A percentile compares a stretch with the other conserved stretches of the same genome.
These are phyloP conservation scores for Yamadazyma insecticola DNA, from an alignment of 805 yeast genomes.

Conservation along the genomic window DNA sequence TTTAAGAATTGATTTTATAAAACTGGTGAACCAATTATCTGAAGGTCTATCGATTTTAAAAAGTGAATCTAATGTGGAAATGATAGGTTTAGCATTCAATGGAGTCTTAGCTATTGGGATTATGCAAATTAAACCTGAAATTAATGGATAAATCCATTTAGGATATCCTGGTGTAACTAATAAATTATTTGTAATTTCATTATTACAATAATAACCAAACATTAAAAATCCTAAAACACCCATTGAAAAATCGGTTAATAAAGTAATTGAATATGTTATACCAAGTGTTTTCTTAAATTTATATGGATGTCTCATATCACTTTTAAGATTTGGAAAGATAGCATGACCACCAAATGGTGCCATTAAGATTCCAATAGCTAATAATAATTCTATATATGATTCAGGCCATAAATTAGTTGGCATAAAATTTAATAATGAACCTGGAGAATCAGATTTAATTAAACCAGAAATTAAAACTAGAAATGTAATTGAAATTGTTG, in stretches of 20 bases:
- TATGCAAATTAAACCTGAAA: slow-evolving; percentile 70
- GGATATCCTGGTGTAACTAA: slow-evolving; percentile 47
- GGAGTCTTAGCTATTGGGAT: slow-evolving; percentile 85
- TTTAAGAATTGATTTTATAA: slow-evolving; percentile 8
- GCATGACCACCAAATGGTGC: slow-evolving; percentile 88
- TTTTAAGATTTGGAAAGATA: slow-evolving; percentile 69
- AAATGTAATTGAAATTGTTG: slow-evolving; percentile 49
- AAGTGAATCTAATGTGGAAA: slow-evolving; percentile 62
- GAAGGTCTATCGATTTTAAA: slow-evolving; percentile 26
- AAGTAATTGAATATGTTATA: slow-evolving; percentile 57
- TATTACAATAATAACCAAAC: slow-evolving; percentile 48
- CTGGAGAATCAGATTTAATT: slow-evolving; percentile 58
- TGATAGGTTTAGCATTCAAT: slow-evolving; percentile 75
- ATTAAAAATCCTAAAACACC: slow-evolving; percentile 62
- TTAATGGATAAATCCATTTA: slow-evolving; percentile 38
- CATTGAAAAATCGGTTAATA: slow-evolving; percentile 56
- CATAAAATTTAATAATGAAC: slow-evolving; percentile 64
- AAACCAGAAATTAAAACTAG: slow-evolving; percentile 62
- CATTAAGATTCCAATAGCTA: slow-evolving; percentile 61
- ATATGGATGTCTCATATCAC: slow-evolving; percentile 70
- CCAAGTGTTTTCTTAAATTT: slow-evolving; percentile 51
- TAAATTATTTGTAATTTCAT: slow-evolving; percentile 49
- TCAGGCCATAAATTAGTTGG: slow-evolving; percentile 66
- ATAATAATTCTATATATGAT: slow-evolving; percentile 44
- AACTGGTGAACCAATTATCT: slow-evolving; percentile 6